Base-by-base conservation (phyloP, 1,284 basidiomycete genomes). In the Hymenochaete sp. region DNA sequence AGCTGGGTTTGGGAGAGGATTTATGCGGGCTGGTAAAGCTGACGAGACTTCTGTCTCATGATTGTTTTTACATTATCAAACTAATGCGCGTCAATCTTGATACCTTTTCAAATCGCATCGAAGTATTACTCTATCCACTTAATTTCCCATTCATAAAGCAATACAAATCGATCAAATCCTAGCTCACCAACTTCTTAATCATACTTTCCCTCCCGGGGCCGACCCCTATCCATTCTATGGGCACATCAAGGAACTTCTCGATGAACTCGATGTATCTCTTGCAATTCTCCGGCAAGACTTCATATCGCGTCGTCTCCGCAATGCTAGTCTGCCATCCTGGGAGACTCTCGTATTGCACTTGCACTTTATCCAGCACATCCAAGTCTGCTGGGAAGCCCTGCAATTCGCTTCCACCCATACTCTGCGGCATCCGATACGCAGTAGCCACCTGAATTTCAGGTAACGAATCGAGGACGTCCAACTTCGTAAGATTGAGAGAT, bases 311-410 rank as follows among this genome's bases (percentile, higher is more conserved):
- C 51, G 70, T 67, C 1, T 73, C 64, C 42, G 76, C 75, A 58
- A 98, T 98, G 45, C 84, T 77, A 6, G 73, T 67, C 64, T 93
- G 73, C 96, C 96, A 99, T 31, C 96, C 96, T 3, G 92, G 86
- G 4, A 98, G 66, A 2, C 89, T 93, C 53, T 82, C 79, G 67
- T 98, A 98, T 53, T 80, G 73, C 38, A 98, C 95, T 47, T 91
- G 76, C 16, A 95, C 91, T 52, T 78, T 71, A 16, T 75, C 80
- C 16, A 97, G 73, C 27, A 83, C 64, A 52, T 90, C 90, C 37
- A 98, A 74, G 65, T 97, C 82, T 53, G 93, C 93, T 51, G 95
- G 95, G 76, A 98, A 98, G 31, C 89, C 84, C 11, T 71, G 61
- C 16, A 96, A 70, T 58, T 86, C 80, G 58, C 85, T 74, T 32